A percentile compares a stretch with the other conserved stretches of the same genome.
Evolutionary conservation across 306 rosid species (phyloP).

Genomic region (Malus sieversii): DNA sequence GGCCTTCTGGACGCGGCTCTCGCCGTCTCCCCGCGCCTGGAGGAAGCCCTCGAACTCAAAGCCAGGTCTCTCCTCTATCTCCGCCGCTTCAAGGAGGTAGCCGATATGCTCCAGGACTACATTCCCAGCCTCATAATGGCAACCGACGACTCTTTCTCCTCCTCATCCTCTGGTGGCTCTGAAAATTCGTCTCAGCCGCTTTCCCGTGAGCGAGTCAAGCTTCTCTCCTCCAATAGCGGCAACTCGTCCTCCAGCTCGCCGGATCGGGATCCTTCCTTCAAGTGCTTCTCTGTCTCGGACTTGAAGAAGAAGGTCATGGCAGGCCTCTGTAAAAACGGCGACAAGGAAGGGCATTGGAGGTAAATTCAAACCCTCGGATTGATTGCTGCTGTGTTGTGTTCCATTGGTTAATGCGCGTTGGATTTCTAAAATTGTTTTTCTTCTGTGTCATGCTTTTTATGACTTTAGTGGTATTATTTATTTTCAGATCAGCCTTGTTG

Average conservation of each 20-base stretch:
- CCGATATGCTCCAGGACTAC: constrained; percentile 89
- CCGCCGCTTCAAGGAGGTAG: constrained; percentile 78
- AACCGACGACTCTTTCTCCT: constrained; percentile 29
- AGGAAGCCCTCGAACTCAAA: constrained; percentile 73
- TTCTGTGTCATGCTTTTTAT: constrained; percentile 21
- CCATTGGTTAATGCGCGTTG: constrained; percentile 15
- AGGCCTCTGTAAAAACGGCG: constrained; percentile 63
- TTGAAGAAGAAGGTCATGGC: constrained; percentile 92
- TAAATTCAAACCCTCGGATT: neutral
- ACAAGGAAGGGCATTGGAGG: constrained; percentile 98
- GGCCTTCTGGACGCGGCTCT: constrained; percentile 77
- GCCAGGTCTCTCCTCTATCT: constrained; percentile 73
- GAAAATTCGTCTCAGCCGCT: constrained; percentile 51
- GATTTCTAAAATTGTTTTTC: neutral
- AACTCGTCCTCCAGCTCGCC: constrained; percentile 31
- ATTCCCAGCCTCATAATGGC: constrained; percentile 82
- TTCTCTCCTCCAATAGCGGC: constrained; percentile 28
- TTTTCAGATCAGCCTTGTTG: neutral
- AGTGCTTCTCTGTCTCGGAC: constrained; percentile 92
- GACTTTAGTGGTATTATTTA: constrained; percentile 12
- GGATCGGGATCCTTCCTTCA: constrained; percentile 56
- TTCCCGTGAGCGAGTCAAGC: constrained; percentile 69
- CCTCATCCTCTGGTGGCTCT: constrained; percentile 22
- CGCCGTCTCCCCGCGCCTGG: constrained; percentile 60
- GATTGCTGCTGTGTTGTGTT: constrained; percentile 4